Conservation (phyloP, 805 yeast genomes). For the Phaffomyces opuntiae region DNA sequence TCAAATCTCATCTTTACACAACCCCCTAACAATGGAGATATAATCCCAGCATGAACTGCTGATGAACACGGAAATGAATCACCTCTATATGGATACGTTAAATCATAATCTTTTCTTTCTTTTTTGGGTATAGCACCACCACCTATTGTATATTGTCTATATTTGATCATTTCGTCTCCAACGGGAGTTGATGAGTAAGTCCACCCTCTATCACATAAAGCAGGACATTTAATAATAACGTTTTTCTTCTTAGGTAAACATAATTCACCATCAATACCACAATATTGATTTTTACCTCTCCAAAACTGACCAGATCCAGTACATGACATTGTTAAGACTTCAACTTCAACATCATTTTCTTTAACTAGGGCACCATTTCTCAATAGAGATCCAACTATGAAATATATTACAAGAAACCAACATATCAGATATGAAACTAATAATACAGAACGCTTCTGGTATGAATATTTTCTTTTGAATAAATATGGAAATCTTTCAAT, state of each 20-base stretch:
- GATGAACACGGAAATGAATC: conserved; percentile 90
- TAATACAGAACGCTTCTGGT: background rate
- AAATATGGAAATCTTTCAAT: conserved; percentile 7
- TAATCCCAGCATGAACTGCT: conserved; percentile 77
- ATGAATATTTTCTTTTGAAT: background rate
- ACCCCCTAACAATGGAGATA: conserved; percentile 73
- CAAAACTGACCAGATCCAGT: conserved; percentile 44
- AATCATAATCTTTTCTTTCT: conserved; percentile 11
- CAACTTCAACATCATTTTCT: conserved; percentile 4
- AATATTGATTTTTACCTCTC: conserved; percentile 67
- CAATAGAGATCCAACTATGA: conserved; percentile 1
- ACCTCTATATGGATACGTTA: conserved; percentile 68
- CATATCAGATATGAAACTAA: background rate
- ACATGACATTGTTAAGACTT: conserved; percentile 39
- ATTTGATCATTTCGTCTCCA: conserved; percentile 61
- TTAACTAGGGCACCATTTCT: background rate
- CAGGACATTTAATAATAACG: conserved; percentile 72
- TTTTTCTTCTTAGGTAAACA: conserved; percentile 34
- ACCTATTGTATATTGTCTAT: conserved; percentile 69
- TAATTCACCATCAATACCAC: conserved; percentile 63
- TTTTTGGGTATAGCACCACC: conserved; percentile 42
- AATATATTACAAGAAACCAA: conserved; percentile 2
- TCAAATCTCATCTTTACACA: conserved; percentile 56
- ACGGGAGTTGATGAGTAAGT: conserved; percentile 69
- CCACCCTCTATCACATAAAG: conserved; percentile 76